phyloP scores from a whole-genome alignment of 495 filamentous ascomycete species.

The Penicillium soppii region DNA sequence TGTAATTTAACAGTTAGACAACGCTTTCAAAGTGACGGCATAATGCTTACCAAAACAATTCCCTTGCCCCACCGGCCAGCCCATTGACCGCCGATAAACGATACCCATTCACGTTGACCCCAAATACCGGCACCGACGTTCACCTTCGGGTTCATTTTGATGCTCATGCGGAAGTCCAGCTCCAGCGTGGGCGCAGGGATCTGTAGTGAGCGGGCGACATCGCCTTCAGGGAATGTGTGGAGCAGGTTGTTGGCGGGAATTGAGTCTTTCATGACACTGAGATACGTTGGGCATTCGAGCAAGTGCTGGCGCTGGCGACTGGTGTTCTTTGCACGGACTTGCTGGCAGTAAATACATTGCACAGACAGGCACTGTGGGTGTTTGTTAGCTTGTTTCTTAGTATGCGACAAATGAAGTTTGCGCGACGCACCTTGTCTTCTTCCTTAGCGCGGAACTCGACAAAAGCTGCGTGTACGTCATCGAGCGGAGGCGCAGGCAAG shows the following conservation, averaged over 20 bases:
- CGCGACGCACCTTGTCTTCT: slow-evolving; percentile 50
- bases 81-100: slow-evolving; percentile 58
- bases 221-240: slow-evolving; percentile 55
- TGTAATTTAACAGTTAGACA: slow-evolving; percentile 20
- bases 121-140: slow-evolving; percentile 51
- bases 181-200: slow-evolving; percentile 57
- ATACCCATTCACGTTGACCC: slow-evolving; percentile 59
- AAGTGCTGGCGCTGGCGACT: slow-evolving; percentile 56
- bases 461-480: slow-evolving; percentile 56
- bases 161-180: slow-evolving; percentile 62
- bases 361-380: slow-evolving; percentile 50
- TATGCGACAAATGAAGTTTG: neutral
- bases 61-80: slow-evolving; percentile 61
- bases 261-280: slow-evolving; percentile 57
- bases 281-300: slow-evolving; percentile 55
- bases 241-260: slow-evolving; percentile 58
- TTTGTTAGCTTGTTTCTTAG: slow-evolving; percentile 5
- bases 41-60: slow-evolving; percentile 51
- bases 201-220: slow-evolving; percentile 51
- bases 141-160: slow-evolving; percentile 58
- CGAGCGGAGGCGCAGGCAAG: slow-evolving; percentile 46
- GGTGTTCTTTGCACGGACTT: slow-evolving; percentile 57
- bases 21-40: neutral
- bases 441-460: slow-evolving; percentile 59
- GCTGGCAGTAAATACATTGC: slow-evolving; percentile 59